phyloP scores from a whole-genome alignment of 306 rosid species.

The Bauhinia variegata region DNA sequence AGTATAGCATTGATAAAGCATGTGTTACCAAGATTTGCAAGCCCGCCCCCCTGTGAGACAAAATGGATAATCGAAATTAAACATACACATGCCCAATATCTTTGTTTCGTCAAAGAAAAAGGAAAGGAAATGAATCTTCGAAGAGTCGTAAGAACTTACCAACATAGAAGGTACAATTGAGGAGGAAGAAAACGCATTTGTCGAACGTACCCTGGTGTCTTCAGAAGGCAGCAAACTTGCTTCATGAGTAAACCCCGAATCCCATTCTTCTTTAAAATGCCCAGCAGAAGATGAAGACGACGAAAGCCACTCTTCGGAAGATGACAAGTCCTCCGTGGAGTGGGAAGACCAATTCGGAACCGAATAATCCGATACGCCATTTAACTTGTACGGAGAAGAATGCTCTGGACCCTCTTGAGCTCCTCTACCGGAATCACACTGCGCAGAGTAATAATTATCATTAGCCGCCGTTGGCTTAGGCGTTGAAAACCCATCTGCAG shows the following conservation, averaged over 20 bases:
- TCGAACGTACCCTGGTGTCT: not conserved
- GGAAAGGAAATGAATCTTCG: not conserved
- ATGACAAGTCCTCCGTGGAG: conserved; percentile 7
- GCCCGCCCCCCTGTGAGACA: conserved; percentile 79
- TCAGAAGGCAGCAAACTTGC: not conserved
- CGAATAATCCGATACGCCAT: conserved; percentile 17
- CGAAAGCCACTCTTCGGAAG: conserved; percentile 22
- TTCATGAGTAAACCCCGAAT: not conserved
- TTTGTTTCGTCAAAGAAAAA: not conserved
- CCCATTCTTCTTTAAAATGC: conserved; percentile 26
- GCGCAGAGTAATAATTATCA: not conserved
- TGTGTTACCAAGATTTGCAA: conserved; percentile 77
- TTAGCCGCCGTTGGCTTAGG: not conserved
- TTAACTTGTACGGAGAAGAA: conserved; percentile 14
- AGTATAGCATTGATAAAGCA: conserved; percentile 81
- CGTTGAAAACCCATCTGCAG: conserved; percentile 14
- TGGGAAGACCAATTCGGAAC: not conserved
- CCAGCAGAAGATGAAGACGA: conserved; percentile 3
- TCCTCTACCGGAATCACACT: not conserved
- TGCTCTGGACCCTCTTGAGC: conserved; percentile 11
- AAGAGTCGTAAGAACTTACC: conserved; percentile 40
- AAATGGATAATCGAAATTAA: conserved; percentile 18
- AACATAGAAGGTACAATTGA: conserved; percentile 39
- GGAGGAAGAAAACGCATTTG: not conserved
- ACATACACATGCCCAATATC: not conserved